These are phyloP conservation scores for Vigna radiata DNA, from an alignment of 306 rosid genomes.

Conservation along the genomic window DNA sequence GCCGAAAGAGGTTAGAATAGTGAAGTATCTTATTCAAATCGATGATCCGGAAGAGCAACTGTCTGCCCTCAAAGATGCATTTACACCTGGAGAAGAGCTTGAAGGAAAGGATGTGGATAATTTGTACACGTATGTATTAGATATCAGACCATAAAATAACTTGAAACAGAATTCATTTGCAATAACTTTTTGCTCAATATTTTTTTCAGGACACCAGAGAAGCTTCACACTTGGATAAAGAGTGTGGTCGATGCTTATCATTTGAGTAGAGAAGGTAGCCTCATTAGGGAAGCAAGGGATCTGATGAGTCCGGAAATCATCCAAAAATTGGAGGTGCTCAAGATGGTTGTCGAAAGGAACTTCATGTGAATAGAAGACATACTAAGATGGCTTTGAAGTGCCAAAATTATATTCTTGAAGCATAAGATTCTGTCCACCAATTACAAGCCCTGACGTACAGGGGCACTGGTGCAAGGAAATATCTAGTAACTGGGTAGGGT, in stretches of 20 bases:
- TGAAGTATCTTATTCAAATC: constrained; percentile 76
- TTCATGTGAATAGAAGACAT: constrained; percentile 65
- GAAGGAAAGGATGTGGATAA: constrained; percentile 77
- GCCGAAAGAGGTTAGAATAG: constrained; percentile 90
- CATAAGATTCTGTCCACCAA: constrained; percentile 28
- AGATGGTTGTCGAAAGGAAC: constrained; percentile 65
- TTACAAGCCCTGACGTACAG: constrained; percentile 1
- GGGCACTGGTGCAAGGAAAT: constrained; percentile 26
- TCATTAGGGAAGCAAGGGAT: constrained; percentile 88
- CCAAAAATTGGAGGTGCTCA: constrained; percentile 73
- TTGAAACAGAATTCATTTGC: constrained; percentile 22
- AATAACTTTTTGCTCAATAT: constrained; percentile 14
- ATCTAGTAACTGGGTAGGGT: constrained; percentile 15
- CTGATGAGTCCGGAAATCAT: constrained; percentile 83
- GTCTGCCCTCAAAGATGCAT: constrained; percentile 75
- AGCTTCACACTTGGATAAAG: constrained; percentile 80
- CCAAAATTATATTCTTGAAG: not conserved
- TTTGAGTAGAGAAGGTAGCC: constrained; percentile 81
- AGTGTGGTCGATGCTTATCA: constrained; percentile 79
- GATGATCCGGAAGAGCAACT: constrained; percentile 79
- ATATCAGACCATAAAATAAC: constrained; percentile 19
- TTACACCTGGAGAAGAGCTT: constrained; percentile 92
- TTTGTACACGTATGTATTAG: constrained; percentile 74
- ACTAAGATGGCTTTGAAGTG: constrained; percentile 4
- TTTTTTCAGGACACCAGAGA: constrained; percentile 77